Base-by-base conservation (phyloP, 371 early-diverging fungal species). In the Chytridiales sp. region DNA sequence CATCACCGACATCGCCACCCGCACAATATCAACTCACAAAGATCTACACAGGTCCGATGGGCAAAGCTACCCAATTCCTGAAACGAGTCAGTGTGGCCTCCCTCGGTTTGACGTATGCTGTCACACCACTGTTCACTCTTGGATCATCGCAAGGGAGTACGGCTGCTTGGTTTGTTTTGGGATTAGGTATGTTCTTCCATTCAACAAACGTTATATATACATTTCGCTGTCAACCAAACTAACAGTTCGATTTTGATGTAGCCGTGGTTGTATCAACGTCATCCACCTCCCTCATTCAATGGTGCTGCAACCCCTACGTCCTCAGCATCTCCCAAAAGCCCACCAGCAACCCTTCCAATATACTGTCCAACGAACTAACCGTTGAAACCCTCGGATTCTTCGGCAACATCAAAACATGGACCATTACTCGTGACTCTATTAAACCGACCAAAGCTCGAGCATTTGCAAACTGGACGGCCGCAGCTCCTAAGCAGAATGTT, bases 241-340 rank as follows among this genome's bases (percentile, higher is more conserved):
- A 31, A 26, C 17, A 6, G 6, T 5, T 5, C 47, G 29, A 8
- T 27, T 41, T 9, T 43, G 26, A 15, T 51, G 26, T 27, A 67
- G 70, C 66, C 26, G 24, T 70, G 3, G 13, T 63, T n/a, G 56
- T 56, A 6, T 59, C 59, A 1, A 55, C 64, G 1, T 8, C 42
- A 8, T 62, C 63, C 4, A 70, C 70, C 6, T 15, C 39, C 31
- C 56, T 66, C 5, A 61, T 70, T 29, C 62, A 61, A 26, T 70
- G 54, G 43, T 65, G 66, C 63, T 59, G 54, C 35, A 70, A 63
- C 34, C 70, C 70, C 4, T 70, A 70, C 39, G 64, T 70, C n/a
- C 48, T 47, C 21, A 30, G 43, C 39, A 56, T 67, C 47, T 19
- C 46, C 39, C 47, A 31, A n/a, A 13, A 24, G 17, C 19, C 49